Percentiles rank a stretch among this genome's conserved stretches.
Evolutionary conservation across 441 rosid genomes (phyloP).

Genomic region (Pelargonium cotyledonis): DNA sequence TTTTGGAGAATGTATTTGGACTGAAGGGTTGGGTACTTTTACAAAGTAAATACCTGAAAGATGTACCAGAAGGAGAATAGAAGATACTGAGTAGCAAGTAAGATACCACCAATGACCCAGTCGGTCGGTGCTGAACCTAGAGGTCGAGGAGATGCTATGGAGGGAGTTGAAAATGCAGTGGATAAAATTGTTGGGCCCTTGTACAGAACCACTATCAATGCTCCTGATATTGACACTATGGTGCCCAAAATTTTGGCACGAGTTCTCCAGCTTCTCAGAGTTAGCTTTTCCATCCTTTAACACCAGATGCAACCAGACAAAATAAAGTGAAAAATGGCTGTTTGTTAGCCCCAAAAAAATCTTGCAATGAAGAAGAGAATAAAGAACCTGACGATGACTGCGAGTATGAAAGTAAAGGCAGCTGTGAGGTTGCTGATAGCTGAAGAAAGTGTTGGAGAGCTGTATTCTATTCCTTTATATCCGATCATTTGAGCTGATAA

Average conservation of each 20-base stretch:
- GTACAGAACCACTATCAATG: constrained; percentile 34
- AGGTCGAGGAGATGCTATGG: not conserved
- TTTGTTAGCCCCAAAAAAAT: too few relatives aligned
- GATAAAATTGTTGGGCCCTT: constrained; percentile 21
- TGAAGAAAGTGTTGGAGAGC: constrained; percentile 27
- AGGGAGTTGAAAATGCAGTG: constrained; percentile 3
- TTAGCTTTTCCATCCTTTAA: constrained; percentile 55
- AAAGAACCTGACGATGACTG: constrained; percentile 19
- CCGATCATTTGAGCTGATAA: constrained; percentile 21
- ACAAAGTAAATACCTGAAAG: constrained; percentile 70
- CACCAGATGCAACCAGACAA: not conserved
- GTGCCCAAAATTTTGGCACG: constrained; percentile 29
- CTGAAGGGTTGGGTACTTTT: too few relatives aligned
- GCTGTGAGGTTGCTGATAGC: constrained; percentile 26
- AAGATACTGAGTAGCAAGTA: constrained; percentile 50
- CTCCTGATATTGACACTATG: constrained; percentile 35
- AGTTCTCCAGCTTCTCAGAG: constrained; percentile 43
- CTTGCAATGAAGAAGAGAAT: too few relatives aligned
- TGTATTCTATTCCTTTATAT: constrained; percentile 18
- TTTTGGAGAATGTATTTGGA: not conserved
- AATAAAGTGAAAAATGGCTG: not conserved
- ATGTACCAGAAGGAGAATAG: constrained; percentile 67
- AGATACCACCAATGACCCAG: constrained; percentile 57
- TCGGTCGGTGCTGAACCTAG: constrained; percentile 14
- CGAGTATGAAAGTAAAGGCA: constrained; percentile 23